Evolutionary conservation across 495 filamentous ascomycete genomes (phyloP).

Genomic region (Tuber microsphaerosporum): DNA sequence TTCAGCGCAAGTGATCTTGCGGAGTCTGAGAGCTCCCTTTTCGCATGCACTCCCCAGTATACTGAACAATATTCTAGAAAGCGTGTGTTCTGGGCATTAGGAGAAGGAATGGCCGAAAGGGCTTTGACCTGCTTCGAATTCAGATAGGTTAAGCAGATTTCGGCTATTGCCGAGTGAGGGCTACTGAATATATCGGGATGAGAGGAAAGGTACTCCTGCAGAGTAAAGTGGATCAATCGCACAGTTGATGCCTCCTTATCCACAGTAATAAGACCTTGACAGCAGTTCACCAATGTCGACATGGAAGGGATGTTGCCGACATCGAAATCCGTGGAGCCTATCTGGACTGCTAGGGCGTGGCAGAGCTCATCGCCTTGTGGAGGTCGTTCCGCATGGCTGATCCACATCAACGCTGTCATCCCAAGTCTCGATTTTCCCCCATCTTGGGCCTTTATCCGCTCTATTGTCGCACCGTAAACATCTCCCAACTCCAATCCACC

Average conservation of each 20-base stretch:
- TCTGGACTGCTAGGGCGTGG: no score
- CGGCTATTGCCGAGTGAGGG: not conserved
- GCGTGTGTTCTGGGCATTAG: not conserved
- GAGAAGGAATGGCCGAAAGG: not conserved
- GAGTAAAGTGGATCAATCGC: no score
- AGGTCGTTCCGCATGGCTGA: no score
- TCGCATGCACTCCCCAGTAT: not conserved
- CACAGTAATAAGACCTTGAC: no score
- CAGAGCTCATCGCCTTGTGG: no score
- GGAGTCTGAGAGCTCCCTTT: not conserved
- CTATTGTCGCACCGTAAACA: no score
- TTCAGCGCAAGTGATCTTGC: not conserved
- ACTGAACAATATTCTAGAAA: not conserved
- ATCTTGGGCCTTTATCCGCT: not conserved
- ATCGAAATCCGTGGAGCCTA: no score
- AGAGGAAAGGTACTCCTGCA: not conserved
- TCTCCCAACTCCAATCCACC: no score
- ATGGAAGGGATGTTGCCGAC: no score
- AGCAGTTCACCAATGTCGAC: no score
- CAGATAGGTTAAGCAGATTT: not conserved
- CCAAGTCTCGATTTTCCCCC: not conserved
- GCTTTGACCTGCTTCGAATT: not conserved
- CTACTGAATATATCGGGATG: not conserved
- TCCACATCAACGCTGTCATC: not conserved
- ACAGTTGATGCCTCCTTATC: no score